These are phyloP conservation scores for Suillus clintonianus DNA, from an alignment of 768 basidiomycete genomes.

Conservation along the genomic window DNA sequence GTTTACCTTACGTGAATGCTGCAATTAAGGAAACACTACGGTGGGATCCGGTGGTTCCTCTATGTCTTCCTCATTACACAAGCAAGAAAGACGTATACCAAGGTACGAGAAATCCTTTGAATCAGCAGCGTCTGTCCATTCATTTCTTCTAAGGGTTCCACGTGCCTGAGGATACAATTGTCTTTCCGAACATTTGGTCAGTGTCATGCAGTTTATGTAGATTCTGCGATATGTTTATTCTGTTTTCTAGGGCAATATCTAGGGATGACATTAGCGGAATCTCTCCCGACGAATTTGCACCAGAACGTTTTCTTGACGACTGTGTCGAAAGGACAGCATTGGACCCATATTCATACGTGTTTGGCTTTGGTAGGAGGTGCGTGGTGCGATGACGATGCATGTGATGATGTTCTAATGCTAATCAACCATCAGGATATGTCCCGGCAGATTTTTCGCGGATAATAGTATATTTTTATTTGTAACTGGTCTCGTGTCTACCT, in stretches of 20 bases:
- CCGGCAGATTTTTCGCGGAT: not conserved
- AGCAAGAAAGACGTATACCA: slow-evolving; percentile 12
- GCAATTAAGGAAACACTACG: slow-evolving; percentile 40
- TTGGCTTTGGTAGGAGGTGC: slow-evolving; percentile 5
- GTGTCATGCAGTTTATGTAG: not conserved
- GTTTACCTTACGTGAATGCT: slow-evolving; percentile 53
- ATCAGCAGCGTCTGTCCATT: not conserved
- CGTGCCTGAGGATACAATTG: slow-evolving; percentile 42
- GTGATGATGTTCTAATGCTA: not conserved
- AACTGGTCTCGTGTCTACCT: not conserved
- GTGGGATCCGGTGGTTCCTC: slow-evolving; percentile 30
- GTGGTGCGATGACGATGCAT: not conserved
- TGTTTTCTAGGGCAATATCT: not conserved
- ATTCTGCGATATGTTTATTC: not conserved
- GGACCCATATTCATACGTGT: slow-evolving; percentile 3
- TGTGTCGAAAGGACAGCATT: slow-evolving; percentile 2
- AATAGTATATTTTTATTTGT: slow-evolving; percentile 4
- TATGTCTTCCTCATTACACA: slow-evolving; percentile 17
- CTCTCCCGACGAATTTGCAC: not conserved
- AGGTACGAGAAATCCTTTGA: slow-evolving; percentile 1
- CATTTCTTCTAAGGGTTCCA: slow-evolving; percentile 24
- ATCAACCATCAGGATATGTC: not conserved
- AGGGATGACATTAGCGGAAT: slow-evolving; percentile 3
- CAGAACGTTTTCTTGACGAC: not conserved
- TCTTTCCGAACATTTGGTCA: slow-evolving; percentile 44